Evolutionary conservation across 768 basidiomycete genomes (phyloP).

Genomic region (Megacollybia marginata): DNA sequence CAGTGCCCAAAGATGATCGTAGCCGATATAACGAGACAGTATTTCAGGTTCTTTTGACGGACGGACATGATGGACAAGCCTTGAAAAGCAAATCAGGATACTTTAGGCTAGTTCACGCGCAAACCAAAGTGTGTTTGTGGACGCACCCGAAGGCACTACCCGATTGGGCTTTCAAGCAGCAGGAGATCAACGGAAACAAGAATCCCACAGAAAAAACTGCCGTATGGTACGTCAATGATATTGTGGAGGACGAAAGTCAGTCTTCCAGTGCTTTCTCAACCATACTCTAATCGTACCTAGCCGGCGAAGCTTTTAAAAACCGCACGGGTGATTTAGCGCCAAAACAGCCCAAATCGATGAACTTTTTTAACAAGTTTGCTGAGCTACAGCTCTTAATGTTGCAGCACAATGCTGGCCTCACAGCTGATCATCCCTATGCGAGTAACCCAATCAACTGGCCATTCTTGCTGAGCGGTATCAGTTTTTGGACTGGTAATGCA

Average conservation of each 20-base stretch:
- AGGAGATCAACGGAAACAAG: constrained; percentile 91
- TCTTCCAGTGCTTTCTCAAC: constrained; percentile 11
- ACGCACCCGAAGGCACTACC: constrained; percentile 81
- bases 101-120: constrained; percentile 83
- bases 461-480: constrained; percentile 92
- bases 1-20: constrained; percentile 74
- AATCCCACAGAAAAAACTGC: constrained; percentile 75
- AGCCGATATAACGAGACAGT: constrained; percentile 82
- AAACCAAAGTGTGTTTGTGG: constrained; percentile 92
- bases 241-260: constrained; percentile 65
- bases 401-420: constrained; percentile 98
- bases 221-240: constrained; percentile 84
- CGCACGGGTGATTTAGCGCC: constrained; percentile 17
- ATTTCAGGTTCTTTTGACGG: constrained; percentile 70
- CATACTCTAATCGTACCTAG: background rate
- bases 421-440: constrained; percentile 96
- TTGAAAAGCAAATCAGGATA: constrained; percentile 94
- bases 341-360: constrained; percentile 74
- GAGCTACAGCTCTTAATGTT: constrained; percentile 95
- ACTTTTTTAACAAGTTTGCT: constrained; percentile 91
- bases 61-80: constrained; percentile 69
- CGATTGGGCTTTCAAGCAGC: constrained; percentile 96
- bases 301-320: background rate
- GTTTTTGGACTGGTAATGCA: constrained; percentile 93
- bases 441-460: constrained; percentile 98